Base-by-base conservation (phyloP, 768 basidiomycete species). In the Suillus hirtellus region DNA sequence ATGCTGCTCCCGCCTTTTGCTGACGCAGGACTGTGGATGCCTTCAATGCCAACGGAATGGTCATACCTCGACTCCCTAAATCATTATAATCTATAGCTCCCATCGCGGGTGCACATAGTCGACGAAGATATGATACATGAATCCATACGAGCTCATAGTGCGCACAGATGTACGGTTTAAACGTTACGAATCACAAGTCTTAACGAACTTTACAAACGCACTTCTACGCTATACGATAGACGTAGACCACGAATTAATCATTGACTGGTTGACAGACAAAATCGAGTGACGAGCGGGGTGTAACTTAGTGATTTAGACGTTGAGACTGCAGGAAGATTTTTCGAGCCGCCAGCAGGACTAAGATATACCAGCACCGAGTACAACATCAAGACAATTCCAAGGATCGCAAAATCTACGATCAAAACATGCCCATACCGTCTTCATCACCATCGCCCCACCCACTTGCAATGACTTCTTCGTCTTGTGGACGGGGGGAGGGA, bases 401-500 rank as follows among this genome's bases (percentile, higher is more conserved):
- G 17, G 40, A 58, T 58, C 40, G 56, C 24, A 42, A 42, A 40
- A 42, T 58, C 40, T 58, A 58, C 11, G 56, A 58, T 58, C 56
- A 58, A 58, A 58, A 58, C 56, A 58, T 58, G 27, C 89, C 89
- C 88, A 92, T 91, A 52, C 85, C 87, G 69, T 91, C 88, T 67
- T 85, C 89, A 60, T 84, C 89, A 47, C 80, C 85, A 31, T 76
- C 75, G 42, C 89, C 90, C 89, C 90, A 91, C 27, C 89, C 88
- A 67, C 83, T 87, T 4, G 85, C 85, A 6, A 85, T 80, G 7
- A 83, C 70, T 70, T 87, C 89, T 69, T 89, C 89, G 64, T 89
- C 89, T 42, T 81, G 72, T 53, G 73, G 72, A 44, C 75, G 74
- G 35, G 72, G 72, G 70, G 79, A 50, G 74, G 77, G 8, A 53